phyloP scores from a whole-genome alignment of 2,329 filamentous ascomycete species.

The Fonsecaea monophora region DNA sequence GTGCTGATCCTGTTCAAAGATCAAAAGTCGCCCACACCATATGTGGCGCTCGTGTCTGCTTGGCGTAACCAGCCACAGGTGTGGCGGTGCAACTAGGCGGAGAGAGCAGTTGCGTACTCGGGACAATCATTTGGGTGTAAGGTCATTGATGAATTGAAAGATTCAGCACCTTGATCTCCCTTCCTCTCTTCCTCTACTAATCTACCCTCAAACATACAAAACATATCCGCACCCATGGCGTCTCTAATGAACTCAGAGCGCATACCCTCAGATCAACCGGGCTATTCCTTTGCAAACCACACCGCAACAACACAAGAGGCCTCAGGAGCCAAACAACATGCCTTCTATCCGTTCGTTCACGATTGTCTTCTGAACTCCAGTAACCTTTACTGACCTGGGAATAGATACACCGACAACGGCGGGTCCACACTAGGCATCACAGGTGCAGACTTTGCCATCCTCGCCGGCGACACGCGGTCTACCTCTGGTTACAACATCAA shows the following conservation, averaged over 20 bases:
- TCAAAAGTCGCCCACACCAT: background rate
- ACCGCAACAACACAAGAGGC: slow-evolving; percentile 54
- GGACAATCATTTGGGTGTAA: background rate
- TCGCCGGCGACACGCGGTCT: slow-evolving; percentile 95
- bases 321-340: slow-evolving; percentile 69
- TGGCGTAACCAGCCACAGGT: slow-evolving; percentile 16
- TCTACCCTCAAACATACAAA: slow-evolving; percentile 7
- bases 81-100: slow-evolving; percentile 20
- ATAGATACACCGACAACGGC: slow-evolving; percentile 90
- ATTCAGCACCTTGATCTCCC: slow-evolving; percentile 7
- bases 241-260: slow-evolving; percentile 59
- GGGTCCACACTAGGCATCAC: slow-evolving; percentile 95
- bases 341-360: slow-evolving; percentile 83
- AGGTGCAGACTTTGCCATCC: slow-evolving; percentile 91
- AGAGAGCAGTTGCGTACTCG: slow-evolving; percentile 21
- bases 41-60: slow-evolving; percentile 7
- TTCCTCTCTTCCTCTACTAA: slow-evolving; percentile 19
- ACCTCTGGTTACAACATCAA: slow-evolving; percentile 99
- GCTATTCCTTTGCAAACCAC: slow-evolving; percentile 65
- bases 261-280: slow-evolving; percentile 59
- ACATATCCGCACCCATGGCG: slow-evolving; percentile 54
- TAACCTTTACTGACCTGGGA: slow-evolving; percentile 10
- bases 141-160: slow-evolving; percentile 7
- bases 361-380: background rate
- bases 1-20: background rate